A percentile compares a stretch with the other conserved stretches of the same genome.
phyloP scores from a whole-genome alignment of 2,329 filamentous ascomycete genomes.

The Colletotrichum camelliae region DNA sequence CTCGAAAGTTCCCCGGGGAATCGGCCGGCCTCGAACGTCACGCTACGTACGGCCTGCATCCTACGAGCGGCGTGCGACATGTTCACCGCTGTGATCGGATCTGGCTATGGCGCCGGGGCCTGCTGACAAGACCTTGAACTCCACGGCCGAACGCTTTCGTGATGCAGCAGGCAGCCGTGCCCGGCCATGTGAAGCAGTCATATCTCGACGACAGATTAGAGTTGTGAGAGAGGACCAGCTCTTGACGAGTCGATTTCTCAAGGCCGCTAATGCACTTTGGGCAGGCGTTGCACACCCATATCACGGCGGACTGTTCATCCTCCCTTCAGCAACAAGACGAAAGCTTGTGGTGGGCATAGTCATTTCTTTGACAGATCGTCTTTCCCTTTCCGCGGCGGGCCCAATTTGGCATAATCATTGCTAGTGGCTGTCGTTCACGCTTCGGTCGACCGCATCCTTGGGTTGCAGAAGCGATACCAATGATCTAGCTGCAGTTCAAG shows the following conservation, averaged over 20 bases:
- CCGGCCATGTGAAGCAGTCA: not conserved
- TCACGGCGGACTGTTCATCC: not conserved
- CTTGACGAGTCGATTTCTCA: not conserved
- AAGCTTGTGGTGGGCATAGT: not conserved
- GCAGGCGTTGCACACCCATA: not conserved
- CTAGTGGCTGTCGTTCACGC: not conserved
- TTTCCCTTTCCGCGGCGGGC: not conserved
- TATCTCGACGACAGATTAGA: slow-evolving; percentile 5
- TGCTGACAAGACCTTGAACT: not conserved
- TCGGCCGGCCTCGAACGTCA: not conserved
- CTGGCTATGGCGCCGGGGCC: not conserved
- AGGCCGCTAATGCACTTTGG: slow-evolving; percentile 3
- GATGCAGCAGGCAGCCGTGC: not conserved
- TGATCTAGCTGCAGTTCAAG: not conserved
- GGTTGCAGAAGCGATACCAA: not conserved
- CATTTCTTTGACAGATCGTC: not conserved
- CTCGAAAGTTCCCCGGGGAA: not conserved
- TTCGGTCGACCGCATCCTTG: not conserved
- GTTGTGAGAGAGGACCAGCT: not conserved
- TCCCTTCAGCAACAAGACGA: not conserved
- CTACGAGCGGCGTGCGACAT: not conserved
- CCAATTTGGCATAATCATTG: not conserved
- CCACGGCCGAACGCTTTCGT: not conserved
- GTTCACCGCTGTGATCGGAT: not conserved
- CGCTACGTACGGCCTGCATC: not conserved